phyloP scores from a whole-genome alignment of 2,329 filamentous ascomycete genomes.

The Penicillium thymicola region DNA sequence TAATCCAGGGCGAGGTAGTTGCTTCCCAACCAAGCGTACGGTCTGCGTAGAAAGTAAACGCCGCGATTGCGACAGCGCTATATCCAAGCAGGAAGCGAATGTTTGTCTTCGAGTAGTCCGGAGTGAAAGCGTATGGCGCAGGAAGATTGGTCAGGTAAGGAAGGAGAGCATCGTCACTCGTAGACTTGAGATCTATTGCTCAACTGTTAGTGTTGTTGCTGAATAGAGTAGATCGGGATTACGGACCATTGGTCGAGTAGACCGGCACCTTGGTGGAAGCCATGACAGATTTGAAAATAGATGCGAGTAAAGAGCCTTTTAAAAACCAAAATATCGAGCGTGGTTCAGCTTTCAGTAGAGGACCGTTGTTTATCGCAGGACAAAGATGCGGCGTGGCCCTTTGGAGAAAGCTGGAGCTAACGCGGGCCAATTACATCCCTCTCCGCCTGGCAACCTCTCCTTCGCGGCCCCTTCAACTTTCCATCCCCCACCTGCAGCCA shows the following conservation, averaged over 20 bases:
- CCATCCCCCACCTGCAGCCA: conserved; percentile 14
- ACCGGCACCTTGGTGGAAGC: conserved; percentile 42
- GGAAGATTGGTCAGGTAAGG: conserved; percentile 89
- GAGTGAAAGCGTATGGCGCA: conserved; percentile 61
- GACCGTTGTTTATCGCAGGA: conserved; percentile 15
- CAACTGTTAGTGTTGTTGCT: conserved; percentile 4
- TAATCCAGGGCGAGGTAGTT: conserved; percentile 73
- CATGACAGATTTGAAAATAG: conserved; percentile 11
- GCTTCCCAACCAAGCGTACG: conserved; percentile 85
- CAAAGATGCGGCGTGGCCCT: conserved; percentile 38
- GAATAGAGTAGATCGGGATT: conserved; percentile 12
- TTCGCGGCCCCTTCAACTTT: conserved; percentile 13
- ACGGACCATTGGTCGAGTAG: conserved; percentile 45
- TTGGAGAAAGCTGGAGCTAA: conserved; percentile 28
- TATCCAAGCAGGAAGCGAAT: conserved; percentile 82
- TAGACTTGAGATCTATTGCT: conserved; percentile 83
- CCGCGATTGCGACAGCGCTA: conserved; percentile 73
- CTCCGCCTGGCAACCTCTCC: conserved; percentile 17
- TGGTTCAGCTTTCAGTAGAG: not conserved
- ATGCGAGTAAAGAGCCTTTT: not conserved
- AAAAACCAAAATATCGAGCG: not conserved
- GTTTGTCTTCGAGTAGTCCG: conserved; percentile 77
- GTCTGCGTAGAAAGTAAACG: conserved; percentile 83
- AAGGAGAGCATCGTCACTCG: conserved; percentile 87
- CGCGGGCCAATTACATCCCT: conserved; percentile 23